These are phyloP conservation scores for Sanguinoderma infundibulare DNA, from an alignment of 1,284 basidiomycete genomes.

Conservation along the genomic window DNA sequence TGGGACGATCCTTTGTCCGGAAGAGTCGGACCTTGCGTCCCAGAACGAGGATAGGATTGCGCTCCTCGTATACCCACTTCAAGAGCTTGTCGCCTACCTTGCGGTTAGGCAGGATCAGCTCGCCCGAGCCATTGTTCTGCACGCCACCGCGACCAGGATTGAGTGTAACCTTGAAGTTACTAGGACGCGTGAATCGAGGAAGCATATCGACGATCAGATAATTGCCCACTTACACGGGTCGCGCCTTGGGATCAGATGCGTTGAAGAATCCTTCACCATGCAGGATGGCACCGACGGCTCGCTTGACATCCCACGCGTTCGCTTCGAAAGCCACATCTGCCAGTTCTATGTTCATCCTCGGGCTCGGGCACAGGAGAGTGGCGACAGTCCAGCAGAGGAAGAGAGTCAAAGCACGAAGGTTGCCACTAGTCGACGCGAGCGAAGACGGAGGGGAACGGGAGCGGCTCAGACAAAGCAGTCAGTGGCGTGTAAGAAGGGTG, in stretches of 20 bases:
- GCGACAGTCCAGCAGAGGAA: not conserved
- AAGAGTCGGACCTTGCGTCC: constrained; percentile 32
- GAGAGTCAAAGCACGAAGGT: not conserved
- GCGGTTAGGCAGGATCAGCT: constrained; percentile 50
- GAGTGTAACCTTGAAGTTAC: constrained; percentile 62
- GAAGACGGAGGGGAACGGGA: not conserved
- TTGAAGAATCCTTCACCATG: constrained; percentile 57
- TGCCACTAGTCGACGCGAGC: not conserved
- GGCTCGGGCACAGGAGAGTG: not conserved
- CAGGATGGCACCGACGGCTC: constrained; percentile 54
- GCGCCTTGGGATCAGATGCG: constrained; percentile 37
- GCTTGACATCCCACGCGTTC: constrained; percentile 60
- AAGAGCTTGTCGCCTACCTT: constrained; percentile 52
- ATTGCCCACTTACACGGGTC: constrained; percentile 35
- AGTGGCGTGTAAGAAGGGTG: not conserved
- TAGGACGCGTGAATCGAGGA: not conserved
- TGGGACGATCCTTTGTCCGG: constrained; percentile 23
- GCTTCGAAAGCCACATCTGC: constrained; percentile 49
- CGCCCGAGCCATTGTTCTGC: constrained; percentile 62
- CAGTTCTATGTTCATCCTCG: constrained; percentile 53
- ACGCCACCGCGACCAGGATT: constrained; percentile 52
- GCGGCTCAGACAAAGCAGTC: constrained; percentile 16
- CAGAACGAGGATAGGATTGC: constrained; percentile 46
- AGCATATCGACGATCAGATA: no score
- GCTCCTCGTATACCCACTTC: constrained; percentile 40